Conservation (phyloP, 495 filamentous ascomycete genomes). For the Talaromyces ruber region DNA sequence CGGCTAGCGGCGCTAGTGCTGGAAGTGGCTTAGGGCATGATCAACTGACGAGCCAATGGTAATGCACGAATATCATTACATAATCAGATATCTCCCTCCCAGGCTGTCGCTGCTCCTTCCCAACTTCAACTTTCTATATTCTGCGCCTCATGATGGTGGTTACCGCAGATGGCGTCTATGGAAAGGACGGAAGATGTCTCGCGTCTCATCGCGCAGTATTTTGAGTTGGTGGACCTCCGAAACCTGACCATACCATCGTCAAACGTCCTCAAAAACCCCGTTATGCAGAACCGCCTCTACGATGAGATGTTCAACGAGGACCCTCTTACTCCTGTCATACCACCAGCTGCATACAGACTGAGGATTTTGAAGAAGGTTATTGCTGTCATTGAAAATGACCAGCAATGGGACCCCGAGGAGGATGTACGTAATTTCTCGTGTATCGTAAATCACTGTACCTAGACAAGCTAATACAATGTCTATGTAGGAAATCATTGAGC, state of each 20-base stretch:
- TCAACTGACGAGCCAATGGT: not conserved
- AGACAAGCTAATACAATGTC: not conserved
- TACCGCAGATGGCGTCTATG: not conserved
- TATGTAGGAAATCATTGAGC: constrained; percentile 66
- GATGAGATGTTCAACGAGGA: constrained; percentile 52
- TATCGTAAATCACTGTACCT: constrained; percentile 1
- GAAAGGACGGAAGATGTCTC: not conserved
- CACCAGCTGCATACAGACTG: constrained; percentile 60
- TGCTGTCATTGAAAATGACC: constrained; percentile 53
- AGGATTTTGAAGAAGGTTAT: constrained; percentile 64
- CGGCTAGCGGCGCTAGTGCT: constrained; percentile 33
- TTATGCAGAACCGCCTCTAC: constrained; percentile 56
- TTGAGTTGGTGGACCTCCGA: constrained; percentile 53
- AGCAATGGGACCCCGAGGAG: constrained; percentile 62
- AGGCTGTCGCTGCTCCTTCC: not conserved
- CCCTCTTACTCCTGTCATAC: constrained; percentile 34
- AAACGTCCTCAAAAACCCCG: constrained; percentile 39
- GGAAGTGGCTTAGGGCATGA: constrained; percentile 10
- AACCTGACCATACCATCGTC: constrained; percentile 47
- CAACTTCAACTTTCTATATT: not conserved
- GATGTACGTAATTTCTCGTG: constrained; percentile 54
- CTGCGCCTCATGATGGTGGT: not conserved
- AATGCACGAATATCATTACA: not conserved
- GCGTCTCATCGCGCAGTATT: constrained; percentile 46
- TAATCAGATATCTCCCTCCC: not conserved